Percentiles rank a stretch among this genome's conserved stretches.
Conservation (phyloP, 257 asterid species). For the Gentiana straminea region DNA sequence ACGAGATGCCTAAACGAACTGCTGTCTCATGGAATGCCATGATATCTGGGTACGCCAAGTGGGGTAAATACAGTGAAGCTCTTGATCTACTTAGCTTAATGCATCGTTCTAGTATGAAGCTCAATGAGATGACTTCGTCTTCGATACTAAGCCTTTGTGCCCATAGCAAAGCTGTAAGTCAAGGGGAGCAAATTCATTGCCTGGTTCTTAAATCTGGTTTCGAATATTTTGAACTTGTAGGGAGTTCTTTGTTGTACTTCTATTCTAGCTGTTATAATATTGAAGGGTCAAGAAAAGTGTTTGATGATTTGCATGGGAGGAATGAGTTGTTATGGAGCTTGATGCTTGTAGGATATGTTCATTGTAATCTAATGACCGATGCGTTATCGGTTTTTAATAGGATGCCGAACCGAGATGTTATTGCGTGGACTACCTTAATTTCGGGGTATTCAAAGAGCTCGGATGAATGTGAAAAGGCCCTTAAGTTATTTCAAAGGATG, state of each 20-base stretch:
- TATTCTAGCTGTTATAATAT: slow-evolving; percentile 35
- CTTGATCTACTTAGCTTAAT: slow-evolving; percentile 32
- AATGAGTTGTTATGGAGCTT: slow-evolving; percentile 62
- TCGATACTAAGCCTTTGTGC: slow-evolving; percentile 49
- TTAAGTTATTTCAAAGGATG: slow-evolving; percentile 58
- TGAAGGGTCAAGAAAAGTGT: slow-evolving; percentile 39
- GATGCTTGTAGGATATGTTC: slow-evolving; percentile 64
- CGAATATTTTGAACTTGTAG: slow-evolving; percentile 37
- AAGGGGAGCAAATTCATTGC: slow-evolving; percentile 55
- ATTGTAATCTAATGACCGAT: slow-evolving; percentile 39
- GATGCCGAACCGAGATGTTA: slow-evolving; percentile 60
- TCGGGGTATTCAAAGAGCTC: slow-evolving; percentile 60
- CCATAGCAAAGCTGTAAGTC: slow-evolving; percentile 23
- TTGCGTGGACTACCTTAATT: slow-evolving; percentile 72
- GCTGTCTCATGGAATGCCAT: slow-evolving; percentile 73
- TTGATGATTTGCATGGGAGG: slow-evolving; percentile 35
- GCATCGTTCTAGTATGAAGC: slow-evolving; percentile 36
- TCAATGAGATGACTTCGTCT: slow-evolving; percentile 47
- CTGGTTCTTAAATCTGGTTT: slow-evolving; percentile 47
- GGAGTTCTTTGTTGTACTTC: slow-evolving; percentile 47
- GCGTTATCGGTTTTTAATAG: slow-evolving; percentile 36
- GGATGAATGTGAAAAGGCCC: slow-evolving; percentile 39
- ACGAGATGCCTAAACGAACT: slow-evolving; percentile 55
- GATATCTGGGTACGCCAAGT: slow-evolving; percentile 54
- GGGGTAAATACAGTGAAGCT: slow-evolving; percentile 26